Conservation (phyloP, 1,284 basidiomycete species). For the Afroboletus lepidellus region DNA sequence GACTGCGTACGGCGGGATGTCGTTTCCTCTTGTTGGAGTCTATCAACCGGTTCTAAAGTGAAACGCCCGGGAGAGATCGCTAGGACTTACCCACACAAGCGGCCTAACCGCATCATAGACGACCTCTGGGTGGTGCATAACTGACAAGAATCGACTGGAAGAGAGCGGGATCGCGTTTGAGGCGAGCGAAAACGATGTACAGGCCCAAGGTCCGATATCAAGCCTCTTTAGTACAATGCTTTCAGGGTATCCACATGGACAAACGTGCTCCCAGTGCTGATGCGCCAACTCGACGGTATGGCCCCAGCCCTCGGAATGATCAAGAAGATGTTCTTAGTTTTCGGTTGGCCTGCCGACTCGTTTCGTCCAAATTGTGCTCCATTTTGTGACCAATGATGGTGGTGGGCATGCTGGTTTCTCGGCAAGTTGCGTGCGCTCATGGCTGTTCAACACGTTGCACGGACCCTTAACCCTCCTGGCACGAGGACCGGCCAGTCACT, state of each 20-base stretch:
- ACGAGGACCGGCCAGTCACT: background rate
- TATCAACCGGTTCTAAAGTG: background rate
- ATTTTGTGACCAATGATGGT: background rate
- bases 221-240: slow-evolving; percentile 6
- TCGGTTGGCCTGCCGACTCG: background rate
- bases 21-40: slow-evolving; percentile 22
- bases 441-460: too few species aligned
- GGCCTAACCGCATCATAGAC: slow-evolving; percentile 8
- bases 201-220: background rate
- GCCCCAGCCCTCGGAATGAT: slow-evolving; percentile 11
- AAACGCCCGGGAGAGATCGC: too few species aligned
- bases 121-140: background rate
- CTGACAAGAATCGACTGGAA: background rate
- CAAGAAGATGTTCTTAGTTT: background rate
- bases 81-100: slow-evolving; percentile 20
- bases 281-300: background rate
- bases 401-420: too few species aligned
- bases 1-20: slow-evolving; percentile 24
- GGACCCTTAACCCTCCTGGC: background rate
- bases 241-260: background rate
- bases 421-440: too few species aligned
- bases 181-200: background rate
- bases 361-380: background rate
- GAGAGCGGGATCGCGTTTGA: background rate
- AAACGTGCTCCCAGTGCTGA: background rate